Evolutionary conservation across 345 rosid genomes (phyloP), one percentile per base, ranked within the genome.

Genomic region (Lepidium didymum): DNA sequence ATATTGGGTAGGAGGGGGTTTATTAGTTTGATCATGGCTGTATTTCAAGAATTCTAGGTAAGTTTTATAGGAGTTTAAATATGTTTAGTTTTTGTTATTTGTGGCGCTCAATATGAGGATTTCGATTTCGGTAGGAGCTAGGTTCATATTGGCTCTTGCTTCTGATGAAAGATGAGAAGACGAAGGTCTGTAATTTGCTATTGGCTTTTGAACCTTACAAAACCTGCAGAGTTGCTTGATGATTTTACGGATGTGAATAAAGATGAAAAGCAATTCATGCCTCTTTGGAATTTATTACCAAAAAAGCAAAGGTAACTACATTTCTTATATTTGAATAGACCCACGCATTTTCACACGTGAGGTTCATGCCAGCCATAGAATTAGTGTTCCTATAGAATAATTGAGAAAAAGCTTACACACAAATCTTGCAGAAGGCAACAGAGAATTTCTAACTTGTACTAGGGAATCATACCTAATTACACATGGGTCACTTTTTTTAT

Each of bases 251-350:
- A 91, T 61, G 97, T 89, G 69, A 86, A 84, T 72, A 83, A 80
- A 68, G 87, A 83, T 10, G 97, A 87, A 76, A 91, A 89, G 76
- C 83, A 77, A 50, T 85, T 95, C 53, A 95, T 95, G 96, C 96
- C 83, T 80, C 85, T 89, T 29, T 95, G 99, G 99, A 89, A 95
- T 78, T 82, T 96, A 3, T 95, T 95, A 67, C 89, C 89, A 52
- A 84, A 90, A 75, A 87, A 87, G 69, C 99, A 95, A 76, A 81
- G 83, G 94, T 87, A 80, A 54, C 18, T 31, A 47, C 72, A 49
- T 74, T 8, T 59, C 61, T 27, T 40, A 31, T 46, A 36, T 25
- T 13, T 35, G 47, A 15, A n/a, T 58, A 16, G 25, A 29, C 25
- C 9, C 46, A 37, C 14, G 14, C 34, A 36, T 63, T 11, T 18